Conservation (phyloP, 2,329 filamentous ascomycete species). For the Tolypocladium endophyticum region DNA sequence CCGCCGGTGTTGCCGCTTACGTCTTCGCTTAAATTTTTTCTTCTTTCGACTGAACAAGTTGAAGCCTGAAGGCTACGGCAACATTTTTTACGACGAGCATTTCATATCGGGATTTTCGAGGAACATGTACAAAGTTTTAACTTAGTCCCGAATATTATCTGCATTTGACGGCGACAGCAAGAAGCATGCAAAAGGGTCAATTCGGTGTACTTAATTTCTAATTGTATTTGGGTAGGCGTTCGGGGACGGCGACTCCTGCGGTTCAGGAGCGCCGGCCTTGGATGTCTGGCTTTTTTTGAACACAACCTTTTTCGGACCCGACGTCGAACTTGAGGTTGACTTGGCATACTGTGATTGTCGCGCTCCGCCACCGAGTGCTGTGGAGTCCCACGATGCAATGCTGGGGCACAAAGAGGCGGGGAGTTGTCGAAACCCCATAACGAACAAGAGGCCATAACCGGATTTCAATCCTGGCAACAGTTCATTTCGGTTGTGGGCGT, state of each 20-base stretch:
- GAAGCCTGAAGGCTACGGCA: conserved; percentile 31
- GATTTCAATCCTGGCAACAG: background rate
- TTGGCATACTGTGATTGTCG: background rate
- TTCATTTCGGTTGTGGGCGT: background rate
- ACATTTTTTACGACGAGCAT: conserved; percentile 21
- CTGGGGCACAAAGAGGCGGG: background rate
- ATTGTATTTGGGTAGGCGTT: conserved; percentile 21
- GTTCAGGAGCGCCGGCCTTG: conserved; percentile 7
- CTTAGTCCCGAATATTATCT: conserved; percentile 24
- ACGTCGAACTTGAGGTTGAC: background rate
- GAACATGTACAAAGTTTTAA: conserved; percentile 28
- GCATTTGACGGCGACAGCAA: conserved; percentile 11
- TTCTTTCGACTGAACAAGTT: conserved; percentile 23
- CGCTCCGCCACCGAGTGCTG: background rate
- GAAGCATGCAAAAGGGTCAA: conserved; percentile 5
- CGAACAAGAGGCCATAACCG: background rate
- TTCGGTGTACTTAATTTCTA: conserved; percentile 37
- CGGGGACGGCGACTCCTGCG: conserved; percentile 6
- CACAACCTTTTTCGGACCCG: conserved; percentile 3
- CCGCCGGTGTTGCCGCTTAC: conserved; percentile 42
- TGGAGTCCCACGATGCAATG: background rate
- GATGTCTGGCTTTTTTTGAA: conserved; percentile 10
- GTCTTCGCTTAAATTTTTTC: conserved; percentile 40
- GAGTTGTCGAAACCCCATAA: background rate
- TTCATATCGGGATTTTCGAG: conserved; percentile 16